Percentiles rank a stretch among this genome's conserved stretches.
These are phyloP conservation scores for Xylariomycetidae sp. DNA, from an alignment of 2,329 filamentous ascomycete species.

Conservation along the genomic window DNA sequence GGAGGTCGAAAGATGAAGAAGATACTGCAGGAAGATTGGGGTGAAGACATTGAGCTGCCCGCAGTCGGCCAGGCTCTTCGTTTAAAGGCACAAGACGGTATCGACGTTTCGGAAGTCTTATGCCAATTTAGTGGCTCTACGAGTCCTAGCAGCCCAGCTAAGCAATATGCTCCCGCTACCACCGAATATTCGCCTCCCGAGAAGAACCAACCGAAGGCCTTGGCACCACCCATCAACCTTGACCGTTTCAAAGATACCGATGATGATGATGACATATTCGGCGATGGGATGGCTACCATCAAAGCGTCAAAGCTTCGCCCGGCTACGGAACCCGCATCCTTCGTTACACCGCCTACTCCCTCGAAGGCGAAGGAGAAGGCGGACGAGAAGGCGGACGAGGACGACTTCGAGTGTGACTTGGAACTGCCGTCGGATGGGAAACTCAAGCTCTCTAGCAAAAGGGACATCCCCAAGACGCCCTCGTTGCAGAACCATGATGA, in stretches of 20 bases:
- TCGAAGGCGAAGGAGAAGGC: conserved; percentile 46
- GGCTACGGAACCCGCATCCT: conserved; percentile 24
- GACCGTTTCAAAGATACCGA: conserved; percentile 58
- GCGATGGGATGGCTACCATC: conserved; percentile 59
- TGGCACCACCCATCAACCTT: conserved; percentile 47
- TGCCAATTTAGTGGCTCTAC: conserved; percentile 59
- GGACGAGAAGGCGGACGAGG: conserved; percentile 41
- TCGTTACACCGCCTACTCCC: conserved; percentile 51
- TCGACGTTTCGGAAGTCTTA: conserved; percentile 61
- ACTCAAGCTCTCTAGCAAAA: conserved; percentile 56
- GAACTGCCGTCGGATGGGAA: conserved; percentile 64
- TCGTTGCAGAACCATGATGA: conserved; percentile 60
- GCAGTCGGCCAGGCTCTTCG: conserved; percentile 52
- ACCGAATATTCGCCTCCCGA: too few relatives aligned
- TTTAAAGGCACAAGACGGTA: conserved; percentile 57
- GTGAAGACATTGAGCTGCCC: conserved; percentile 69
- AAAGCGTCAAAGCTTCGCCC: conserved; percentile 50
- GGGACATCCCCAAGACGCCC: conserved; percentile 58
- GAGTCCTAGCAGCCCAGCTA: conserved; percentile 38
- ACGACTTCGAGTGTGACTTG: conserved; percentile 68
- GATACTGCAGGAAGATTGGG: conserved; percentile 74
- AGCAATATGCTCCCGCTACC: too few relatives aligned
- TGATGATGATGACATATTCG: conserved; percentile 57
- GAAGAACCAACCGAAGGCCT: conserved; percentile 27
- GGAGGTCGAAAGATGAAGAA: conserved; percentile 68